Percentiles rank a stretch among this genome's conserved stretches.
phyloP scores from a whole-genome alignment of 2,329 filamentous ascomycete genomes.

The Pseudogymnoascus destructans region DNA sequence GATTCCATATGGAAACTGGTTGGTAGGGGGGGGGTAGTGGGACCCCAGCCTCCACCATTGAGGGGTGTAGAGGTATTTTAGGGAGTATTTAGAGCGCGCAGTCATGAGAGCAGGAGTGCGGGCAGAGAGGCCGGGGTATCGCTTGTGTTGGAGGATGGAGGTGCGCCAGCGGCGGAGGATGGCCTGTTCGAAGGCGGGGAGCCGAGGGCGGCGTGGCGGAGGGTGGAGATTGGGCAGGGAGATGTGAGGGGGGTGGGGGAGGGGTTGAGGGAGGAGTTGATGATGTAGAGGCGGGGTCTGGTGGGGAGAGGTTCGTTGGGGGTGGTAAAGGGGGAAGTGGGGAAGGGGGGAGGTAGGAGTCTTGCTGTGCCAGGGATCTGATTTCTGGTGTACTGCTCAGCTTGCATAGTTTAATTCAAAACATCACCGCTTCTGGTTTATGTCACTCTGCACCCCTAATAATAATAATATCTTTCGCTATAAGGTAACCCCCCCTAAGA shows the following conservation, averaged over 20 bases:
- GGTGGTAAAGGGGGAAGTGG: no score
- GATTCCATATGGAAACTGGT: no score
- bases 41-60: no score
- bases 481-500: background rate
- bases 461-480: background rate
- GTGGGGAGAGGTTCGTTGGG: no score
- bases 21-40: no score
- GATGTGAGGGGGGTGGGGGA: background rate
- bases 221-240: background rate
- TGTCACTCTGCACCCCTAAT: no score
- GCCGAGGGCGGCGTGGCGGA: background rate
- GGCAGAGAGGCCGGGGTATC: background rate
- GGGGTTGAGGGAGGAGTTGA: background rate
- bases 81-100: background rate
- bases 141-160: background rate
- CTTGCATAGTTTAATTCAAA: no score
- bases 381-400: no score
- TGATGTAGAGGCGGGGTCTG: background rate
- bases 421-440: no score
- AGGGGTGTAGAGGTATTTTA: no score
- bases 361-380: no score
- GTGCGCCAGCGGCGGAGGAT: background rate
- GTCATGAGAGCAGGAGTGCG: background rate
- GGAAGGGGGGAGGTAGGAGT: no score
- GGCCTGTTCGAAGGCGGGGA: background rate